phyloP scores from a whole-genome alignment of 176 grass and related monocot species.

The Musa itinerans region DNA sequence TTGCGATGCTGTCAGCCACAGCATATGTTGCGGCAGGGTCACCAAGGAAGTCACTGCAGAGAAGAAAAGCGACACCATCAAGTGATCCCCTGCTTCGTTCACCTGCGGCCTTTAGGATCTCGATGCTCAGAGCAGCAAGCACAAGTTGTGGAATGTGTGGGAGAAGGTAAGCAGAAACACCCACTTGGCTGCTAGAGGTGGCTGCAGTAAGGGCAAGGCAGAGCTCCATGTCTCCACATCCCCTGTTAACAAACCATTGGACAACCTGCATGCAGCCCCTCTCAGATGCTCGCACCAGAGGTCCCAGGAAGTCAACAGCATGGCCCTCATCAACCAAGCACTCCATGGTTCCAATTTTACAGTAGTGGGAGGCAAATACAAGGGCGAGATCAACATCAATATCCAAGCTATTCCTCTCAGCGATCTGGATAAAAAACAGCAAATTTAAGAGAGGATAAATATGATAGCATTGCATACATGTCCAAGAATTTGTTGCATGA shows the following conservation, averaged over 20 bases:
- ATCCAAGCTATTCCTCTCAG: conserved; percentile 87
- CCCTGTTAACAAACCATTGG: conserved; percentile 69
- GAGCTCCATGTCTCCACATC: conserved; percentile 91
- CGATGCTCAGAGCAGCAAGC: conserved; percentile 67
- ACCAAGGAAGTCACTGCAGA: conserved; percentile 52
- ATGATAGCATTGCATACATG: not conserved
- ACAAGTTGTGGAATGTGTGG: conserved; percentile 70
- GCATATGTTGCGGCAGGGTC: conserved; percentile 54
- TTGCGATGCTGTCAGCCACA: conserved; percentile 46
- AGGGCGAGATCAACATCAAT: conserved; percentile 91
- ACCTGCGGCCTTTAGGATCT: conserved; percentile 91
- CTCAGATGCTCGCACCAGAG: conserved; percentile 85
- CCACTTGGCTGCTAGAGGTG: conserved; percentile 63
- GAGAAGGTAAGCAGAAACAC: conserved; percentile 56
- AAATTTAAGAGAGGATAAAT: not conserved
- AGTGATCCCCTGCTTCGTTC: conserved; percentile 45
- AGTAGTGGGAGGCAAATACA: conserved; percentile 80
- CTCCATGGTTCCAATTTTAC: conserved; percentile 76
- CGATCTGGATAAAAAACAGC: conserved; percentile 42
- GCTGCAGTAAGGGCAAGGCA: conserved; percentile 89
- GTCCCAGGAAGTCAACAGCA: conserved; percentile 61
- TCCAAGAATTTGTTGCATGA: not conserved
- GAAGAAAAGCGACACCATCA: conserved; percentile 68
- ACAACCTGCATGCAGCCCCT: conserved; percentile 69
- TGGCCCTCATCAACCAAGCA: conserved; percentile 82